Conservation (phyloP, 2,329 filamentous ascomycete species). For the Sarocladium brachiariae region DNA sequence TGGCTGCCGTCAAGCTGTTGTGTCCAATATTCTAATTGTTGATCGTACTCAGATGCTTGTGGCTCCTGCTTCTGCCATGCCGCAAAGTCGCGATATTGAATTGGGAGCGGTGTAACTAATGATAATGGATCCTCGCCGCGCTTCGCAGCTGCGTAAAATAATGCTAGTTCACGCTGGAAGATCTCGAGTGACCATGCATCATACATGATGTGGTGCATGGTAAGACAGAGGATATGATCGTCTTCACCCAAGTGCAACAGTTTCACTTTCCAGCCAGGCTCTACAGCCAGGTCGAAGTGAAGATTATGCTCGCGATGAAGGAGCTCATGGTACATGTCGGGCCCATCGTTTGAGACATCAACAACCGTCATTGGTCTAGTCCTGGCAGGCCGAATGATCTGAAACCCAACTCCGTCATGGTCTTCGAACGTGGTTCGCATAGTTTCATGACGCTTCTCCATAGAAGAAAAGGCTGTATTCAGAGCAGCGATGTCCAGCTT, state of each 20-base stretch:
- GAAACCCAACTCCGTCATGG: conserved; percentile 11
- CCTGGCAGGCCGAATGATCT: conserved; percentile 9
- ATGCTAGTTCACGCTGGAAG: conserved; percentile 5
- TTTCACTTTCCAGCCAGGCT: conserved; percentile 12
- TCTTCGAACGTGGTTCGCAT: conserved; percentile 16
- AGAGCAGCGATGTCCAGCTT: conserved; percentile 13
- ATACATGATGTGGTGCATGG: conserved; percentile 11
- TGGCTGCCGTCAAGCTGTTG: conserved; percentile 8
- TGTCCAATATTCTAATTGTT: conserved; percentile 20
- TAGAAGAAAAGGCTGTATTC: conserved; percentile 9
- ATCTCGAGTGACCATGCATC: conserved; percentile 11
- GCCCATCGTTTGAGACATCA: conserved; percentile 7
- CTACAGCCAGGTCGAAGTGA: conserved; percentile 2
- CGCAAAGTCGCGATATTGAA: no score
- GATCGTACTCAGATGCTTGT: conserved; percentile 14
- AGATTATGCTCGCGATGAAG: conserved; percentile 10
- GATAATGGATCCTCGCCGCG: not conserved
- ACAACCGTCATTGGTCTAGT: conserved; percentile 6
- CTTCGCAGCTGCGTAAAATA: conserved; percentile 6
- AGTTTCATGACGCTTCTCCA: conserved; percentile 17
- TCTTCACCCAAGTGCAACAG: conserved; percentile 12
- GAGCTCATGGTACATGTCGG: not conserved
- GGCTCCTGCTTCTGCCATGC: not conserved
- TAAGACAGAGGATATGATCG: conserved; percentile 11
- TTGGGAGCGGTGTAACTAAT: not conserved